Percentiles rank a stretch among this genome's conserved stretches.
Conservation (phyloP, 305 asterid genomes). For the Fraxinus ornus region DNA sequence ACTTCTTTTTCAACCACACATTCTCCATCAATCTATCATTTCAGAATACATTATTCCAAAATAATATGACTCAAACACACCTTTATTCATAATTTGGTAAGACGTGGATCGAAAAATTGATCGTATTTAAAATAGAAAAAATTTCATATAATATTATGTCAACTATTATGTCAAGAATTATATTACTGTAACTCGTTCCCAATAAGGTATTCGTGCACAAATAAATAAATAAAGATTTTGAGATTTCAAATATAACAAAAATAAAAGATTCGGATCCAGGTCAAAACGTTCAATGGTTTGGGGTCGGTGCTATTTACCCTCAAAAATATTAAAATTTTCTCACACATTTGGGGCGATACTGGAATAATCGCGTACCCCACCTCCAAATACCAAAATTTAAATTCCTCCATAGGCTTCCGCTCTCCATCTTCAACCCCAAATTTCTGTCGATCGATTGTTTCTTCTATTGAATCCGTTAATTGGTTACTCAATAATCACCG, state of each 20-base stretch:
- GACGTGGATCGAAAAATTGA: too few relatives aligned
- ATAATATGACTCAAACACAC: too few relatives aligned
- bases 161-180: too few relatives aligned
- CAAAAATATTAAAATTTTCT: too few relatives aligned
- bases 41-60: too few relatives aligned
- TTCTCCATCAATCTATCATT: too few relatives aligned
- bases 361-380: conserved; percentile 2
- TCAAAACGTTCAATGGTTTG: not conserved
- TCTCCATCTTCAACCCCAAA: conserved; percentile 28
- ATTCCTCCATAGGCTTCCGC: conserved; percentile 34
- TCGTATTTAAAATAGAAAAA: too few relatives aligned
- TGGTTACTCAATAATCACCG: not conserved
- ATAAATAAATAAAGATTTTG: not conserved
- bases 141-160: too few relatives aligned
- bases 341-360: not conserved
- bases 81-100: too few relatives aligned
- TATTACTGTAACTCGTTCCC: too few relatives aligned
- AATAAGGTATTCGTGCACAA: too few relatives aligned
- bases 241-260: not conserved
- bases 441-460: conserved; percentile 13
- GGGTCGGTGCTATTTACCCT: not conserved
- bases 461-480: not conserved
- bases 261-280: not conserved
- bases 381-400: conserved; percentile 16
- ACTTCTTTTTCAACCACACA: too few relatives aligned